These are phyloP conservation scores for Microcyclospora pomicola DNA, from an alignment of 2,329 filamentous ascomycete species.

Conservation along the genomic window DNA sequence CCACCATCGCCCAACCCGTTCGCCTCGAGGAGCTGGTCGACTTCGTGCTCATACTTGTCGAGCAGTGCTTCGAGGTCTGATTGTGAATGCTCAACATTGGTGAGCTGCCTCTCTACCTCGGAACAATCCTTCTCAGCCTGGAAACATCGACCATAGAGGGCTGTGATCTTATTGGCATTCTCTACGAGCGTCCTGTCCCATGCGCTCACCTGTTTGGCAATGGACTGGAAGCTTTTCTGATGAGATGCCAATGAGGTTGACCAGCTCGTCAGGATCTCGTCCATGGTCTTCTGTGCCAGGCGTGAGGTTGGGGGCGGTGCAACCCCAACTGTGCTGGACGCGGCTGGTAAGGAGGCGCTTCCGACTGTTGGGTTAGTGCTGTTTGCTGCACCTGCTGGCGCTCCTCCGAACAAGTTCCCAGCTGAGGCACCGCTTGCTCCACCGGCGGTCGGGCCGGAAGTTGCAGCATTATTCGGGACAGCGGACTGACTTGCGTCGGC, in stretches of 20 bases:
- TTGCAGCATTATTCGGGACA: too few relatives aligned
- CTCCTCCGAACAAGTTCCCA: conserved; percentile 1
- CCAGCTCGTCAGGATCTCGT: conserved; percentile 96
- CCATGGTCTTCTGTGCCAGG: conserved; percentile 97
- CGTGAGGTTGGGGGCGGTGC: conserved; percentile 68
- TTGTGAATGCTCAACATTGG: conserved; percentile 81
- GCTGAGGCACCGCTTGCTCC: conserved; percentile 5
- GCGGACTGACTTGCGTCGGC: background rate
- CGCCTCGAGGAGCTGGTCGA: conserved; percentile 77
- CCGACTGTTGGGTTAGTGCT: background rate
- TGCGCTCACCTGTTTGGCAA: conserved; percentile 70
- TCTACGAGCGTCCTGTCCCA: conserved; percentile 92
- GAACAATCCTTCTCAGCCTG: conserved; percentile 86
- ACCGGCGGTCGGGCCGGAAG: background rate
- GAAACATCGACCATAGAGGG: conserved; percentile 79
- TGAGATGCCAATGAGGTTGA: conserved; percentile 90
- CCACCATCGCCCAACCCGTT: conserved; percentile 41
- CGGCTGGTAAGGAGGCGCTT: background rate
- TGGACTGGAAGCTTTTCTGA: conserved; percentile 87
- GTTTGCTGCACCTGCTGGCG: conserved; percentile 1
- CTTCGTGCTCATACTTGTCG: conserved; percentile 80
- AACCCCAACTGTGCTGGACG: conserved; percentile 51
- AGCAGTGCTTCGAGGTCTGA: conserved; percentile 79
- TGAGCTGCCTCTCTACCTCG: conserved; percentile 85
- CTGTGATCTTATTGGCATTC: conserved; percentile 89